Percentiles rank a stretch among this genome's conserved stretches.
Conservation (phyloP, 1,139 yeast genomes). For the Taiozyma sp. region DNA sequence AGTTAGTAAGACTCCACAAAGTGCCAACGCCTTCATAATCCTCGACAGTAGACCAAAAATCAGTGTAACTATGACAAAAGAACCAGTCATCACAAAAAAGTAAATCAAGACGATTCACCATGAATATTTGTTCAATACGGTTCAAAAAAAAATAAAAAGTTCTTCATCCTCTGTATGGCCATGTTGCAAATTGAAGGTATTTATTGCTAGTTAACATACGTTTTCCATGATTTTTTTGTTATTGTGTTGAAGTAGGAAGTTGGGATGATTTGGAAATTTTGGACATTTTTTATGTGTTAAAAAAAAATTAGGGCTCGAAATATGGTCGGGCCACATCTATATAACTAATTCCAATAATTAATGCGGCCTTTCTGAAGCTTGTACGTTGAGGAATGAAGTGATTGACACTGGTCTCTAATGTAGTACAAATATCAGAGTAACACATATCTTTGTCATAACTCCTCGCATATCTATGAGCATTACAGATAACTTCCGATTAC, state of each 20-base stretch:
- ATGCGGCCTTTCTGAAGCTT: no score
- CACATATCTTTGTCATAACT: no score
- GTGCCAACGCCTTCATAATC: neutral
- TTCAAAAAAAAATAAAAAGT: constrained; percentile 23
- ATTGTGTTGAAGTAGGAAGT: neutral
- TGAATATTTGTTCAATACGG: constrained; percentile 25
- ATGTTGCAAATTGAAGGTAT: neutral
- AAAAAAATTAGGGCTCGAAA: neutral
- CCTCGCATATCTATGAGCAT: neutral
- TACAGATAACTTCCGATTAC: neutral
- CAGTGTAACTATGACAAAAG: constrained; percentile 58
- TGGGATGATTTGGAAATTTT: neutral
- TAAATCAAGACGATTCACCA: constrained; percentile 28
- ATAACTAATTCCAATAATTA: no score
- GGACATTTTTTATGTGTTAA: neutral
- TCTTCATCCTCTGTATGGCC: constrained; percentile 27
- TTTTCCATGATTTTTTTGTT: neutral
- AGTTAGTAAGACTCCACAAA: neutral
- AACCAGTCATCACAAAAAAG: constrained; percentile 39
- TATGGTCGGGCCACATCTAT: neutral
- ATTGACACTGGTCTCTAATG: no score
- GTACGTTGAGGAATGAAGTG: no score
- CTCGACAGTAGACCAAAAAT: constrained; percentile 18
- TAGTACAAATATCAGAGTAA: no score
- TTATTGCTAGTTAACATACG: neutral